A percentile compares a stretch with the other conserved stretches of the same genome.
Evolutionary conservation across 2,329 filamentous ascomycete genomes (phyloP).

Genomic region (Ceratocystis eucalypticola): DNA sequence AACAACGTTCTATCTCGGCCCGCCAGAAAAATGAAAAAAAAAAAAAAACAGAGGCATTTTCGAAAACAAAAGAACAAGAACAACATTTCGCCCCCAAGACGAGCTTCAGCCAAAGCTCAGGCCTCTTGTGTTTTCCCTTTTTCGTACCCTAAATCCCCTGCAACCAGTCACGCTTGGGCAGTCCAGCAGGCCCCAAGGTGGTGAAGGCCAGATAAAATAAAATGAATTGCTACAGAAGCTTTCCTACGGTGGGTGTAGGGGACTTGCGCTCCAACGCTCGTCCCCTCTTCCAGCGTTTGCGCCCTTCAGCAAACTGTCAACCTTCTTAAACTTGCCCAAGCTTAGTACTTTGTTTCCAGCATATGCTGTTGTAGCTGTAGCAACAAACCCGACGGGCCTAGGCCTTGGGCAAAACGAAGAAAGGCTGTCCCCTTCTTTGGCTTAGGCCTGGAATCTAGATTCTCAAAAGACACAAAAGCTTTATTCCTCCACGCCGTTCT

Average conservation of each 20-base stretch:
- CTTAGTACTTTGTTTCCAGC: not conserved
- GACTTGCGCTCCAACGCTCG: not conserved
- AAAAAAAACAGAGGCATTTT: not conserved
- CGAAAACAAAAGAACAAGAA: not conserved
- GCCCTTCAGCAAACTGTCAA: not conserved
- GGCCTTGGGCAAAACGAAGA: not conserved
- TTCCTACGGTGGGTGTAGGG: not conserved
- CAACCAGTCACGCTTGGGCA: not conserved
- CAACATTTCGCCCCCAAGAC: not conserved
- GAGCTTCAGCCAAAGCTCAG: constrained; percentile 3
- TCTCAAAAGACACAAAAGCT: not conserved
- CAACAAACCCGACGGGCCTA: not conserved
- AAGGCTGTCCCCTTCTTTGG: not conserved
- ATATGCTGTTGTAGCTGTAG: not conserved
- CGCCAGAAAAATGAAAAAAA: not conserved
- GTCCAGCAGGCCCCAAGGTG: not conserved
- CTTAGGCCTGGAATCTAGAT: not conserved
- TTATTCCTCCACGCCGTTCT: not conserved
- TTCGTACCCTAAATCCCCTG: not conserved
- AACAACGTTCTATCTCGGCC: not conserved
- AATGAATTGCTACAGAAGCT: not conserved
- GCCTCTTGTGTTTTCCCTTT: not conserved
- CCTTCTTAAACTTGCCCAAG: not conserved
- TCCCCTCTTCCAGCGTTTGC: not conserved
- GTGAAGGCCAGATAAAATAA: not conserved